Percentiles rank a stretch among this genome's conserved stretches.
Conservation (phyloP, 192 early-diverging fungal genomes). For the Backusella morwellensis region DNA sequence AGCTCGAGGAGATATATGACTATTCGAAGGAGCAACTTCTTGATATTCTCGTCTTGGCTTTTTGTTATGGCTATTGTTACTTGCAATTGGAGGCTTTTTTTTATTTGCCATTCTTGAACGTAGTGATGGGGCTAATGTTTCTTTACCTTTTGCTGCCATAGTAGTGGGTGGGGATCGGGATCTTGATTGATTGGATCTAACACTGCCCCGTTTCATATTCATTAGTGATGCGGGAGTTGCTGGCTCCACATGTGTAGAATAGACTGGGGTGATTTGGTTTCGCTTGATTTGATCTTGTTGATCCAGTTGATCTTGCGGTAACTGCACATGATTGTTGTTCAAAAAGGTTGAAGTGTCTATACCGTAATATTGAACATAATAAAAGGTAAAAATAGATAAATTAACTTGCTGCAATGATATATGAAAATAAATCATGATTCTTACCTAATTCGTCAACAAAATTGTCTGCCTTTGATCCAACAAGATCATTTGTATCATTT, state of each 20-base stretch:
- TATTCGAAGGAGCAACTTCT: not conserved
- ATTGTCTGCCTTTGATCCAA: not conserved
- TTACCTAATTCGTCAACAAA: not conserved
- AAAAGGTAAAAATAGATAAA: not conserved
- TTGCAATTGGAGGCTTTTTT: not conserved
- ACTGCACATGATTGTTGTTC: not conserved
- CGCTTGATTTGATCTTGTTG: not conserved
- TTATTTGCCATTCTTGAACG: not conserved
- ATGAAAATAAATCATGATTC: not conserved
- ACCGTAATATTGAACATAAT: not conserved
- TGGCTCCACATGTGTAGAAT: conserved; percentile 2
- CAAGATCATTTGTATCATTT: not conserved
- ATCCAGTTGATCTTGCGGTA: not conserved
- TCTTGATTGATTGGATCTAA: not conserved
- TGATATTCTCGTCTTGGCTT: conserved; percentile 1
- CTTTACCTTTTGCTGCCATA: not conserved
- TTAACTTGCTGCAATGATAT: not conserved
- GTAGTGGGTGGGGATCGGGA: not conserved
- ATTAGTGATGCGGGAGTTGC: conserved; percentile 28
- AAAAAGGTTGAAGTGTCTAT: not conserved
- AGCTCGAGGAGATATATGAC: conserved; percentile 25
- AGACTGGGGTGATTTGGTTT: not conserved
- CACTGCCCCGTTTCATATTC: conserved; percentile 17
- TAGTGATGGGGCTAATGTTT: not conserved
- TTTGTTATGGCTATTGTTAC: not conserved